These are phyloP conservation scores for Fusarium denticulatum DNA, from an alignment of 2,329 filamentous ascomycete genomes.

Conservation along the genomic window DNA sequence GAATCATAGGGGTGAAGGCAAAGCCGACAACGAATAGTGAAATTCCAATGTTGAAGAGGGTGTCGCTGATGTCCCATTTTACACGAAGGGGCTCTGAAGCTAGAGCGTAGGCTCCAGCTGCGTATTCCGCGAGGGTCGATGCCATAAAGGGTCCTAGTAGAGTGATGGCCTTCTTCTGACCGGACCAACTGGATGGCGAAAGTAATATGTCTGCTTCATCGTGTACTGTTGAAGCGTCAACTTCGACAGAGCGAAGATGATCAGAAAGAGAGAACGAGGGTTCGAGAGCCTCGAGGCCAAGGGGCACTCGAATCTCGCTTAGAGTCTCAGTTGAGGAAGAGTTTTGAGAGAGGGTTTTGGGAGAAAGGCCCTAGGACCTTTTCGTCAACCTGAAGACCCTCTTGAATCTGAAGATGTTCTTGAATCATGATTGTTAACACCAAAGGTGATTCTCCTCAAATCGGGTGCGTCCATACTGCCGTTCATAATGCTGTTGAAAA, in stretches of 20 bases:
- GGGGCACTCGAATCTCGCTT: background rate
- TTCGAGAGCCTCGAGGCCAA: conserved; percentile 7
- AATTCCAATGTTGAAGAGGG: conserved; percentile 68
- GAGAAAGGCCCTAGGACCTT: background rate
- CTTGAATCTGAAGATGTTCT: background rate
- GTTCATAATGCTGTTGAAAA: background rate
- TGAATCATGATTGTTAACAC: background rate
- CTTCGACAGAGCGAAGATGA: background rate
- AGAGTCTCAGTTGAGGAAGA: background rate
- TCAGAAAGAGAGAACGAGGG: background rate
- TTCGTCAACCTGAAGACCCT: background rate
- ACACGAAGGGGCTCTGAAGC: conserved; percentile 62
- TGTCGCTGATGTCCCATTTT: conserved; percentile 66
- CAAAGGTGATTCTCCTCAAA: no score
- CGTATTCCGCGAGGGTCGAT: conserved; percentile 71
- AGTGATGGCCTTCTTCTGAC: conserved; percentile 26
- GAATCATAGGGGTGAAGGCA: conserved; percentile 72
- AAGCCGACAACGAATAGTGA: conserved; percentile 73
- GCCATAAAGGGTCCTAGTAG: conserved; percentile 47
- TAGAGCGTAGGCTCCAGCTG: conserved; percentile 70
- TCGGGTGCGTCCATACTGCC: accelerated
- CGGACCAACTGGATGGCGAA: conserved; percentile 26
- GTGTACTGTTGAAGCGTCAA: background rate
- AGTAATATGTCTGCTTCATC: background rate
- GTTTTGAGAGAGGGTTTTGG: background rate